phyloP scores from a whole-genome alignment of 805 yeast species.

The Wickerhamiella hasegawae region DNA sequence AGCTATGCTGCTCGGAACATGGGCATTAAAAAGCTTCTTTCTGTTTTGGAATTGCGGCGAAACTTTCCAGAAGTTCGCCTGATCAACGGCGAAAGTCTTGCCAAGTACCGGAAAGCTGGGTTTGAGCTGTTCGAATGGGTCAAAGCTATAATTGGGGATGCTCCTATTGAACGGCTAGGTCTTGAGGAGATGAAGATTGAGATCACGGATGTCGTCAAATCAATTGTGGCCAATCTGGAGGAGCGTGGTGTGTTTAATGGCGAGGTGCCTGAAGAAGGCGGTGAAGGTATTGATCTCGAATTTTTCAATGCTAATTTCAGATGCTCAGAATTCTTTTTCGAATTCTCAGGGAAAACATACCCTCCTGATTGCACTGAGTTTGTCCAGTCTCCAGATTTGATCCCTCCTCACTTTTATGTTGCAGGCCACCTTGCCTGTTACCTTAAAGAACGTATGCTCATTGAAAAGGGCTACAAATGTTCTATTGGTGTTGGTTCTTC shows the following conservation, averaged over 20 bases:
- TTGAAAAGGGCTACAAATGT: conserved; percentile 17
- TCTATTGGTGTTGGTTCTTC: conserved; percentile 20
- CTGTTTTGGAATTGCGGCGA: conserved; percentile 8
- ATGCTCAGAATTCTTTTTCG: conserved; percentile 18
- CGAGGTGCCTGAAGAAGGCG: conserved; percentile 9
- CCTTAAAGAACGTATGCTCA: conserved; percentile 14
- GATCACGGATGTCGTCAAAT: conserved; percentile 10
- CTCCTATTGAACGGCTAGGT: conserved; percentile 20
- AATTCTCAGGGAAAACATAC: conserved; percentile 13
- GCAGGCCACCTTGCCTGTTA: conserved; percentile 17
- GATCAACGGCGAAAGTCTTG: conserved; percentile 20
- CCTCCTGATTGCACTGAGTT: conserved; percentile 9
- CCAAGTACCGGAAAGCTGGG: conserved; percentile 19
- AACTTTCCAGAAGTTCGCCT: conserved; percentile 14
- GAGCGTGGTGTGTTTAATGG: not conserved
- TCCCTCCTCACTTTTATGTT: conserved; percentile 11
- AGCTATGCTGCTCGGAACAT: conserved; percentile 20
- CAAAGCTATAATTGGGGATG: conserved; percentile 7
- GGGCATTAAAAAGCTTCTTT: conserved; percentile 17
- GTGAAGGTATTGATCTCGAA: conserved; percentile 6
- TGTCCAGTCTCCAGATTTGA: conserved; percentile 1
- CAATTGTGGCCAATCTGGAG: not conserved
- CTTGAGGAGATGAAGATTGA: conserved; percentile 22
- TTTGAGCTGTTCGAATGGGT: conserved; percentile 15
- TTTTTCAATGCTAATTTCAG: conserved; percentile 2